phyloP scores from a whole-genome alignment of 192 early-diverging fungal genomes.

The Thamnidium elegans region DNA sequence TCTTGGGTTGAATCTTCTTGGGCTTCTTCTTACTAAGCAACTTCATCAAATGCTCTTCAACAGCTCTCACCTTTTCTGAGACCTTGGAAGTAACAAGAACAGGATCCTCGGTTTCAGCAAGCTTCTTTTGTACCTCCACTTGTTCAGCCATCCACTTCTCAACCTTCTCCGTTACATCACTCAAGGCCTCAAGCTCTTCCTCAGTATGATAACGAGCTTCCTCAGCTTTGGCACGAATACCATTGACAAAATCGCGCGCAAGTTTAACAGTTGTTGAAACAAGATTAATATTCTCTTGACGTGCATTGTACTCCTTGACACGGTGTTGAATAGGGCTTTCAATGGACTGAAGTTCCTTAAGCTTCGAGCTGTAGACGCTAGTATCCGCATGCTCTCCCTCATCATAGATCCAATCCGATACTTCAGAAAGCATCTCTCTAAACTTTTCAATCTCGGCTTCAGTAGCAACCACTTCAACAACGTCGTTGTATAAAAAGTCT shows the following conservation, averaged over 20 bases:
- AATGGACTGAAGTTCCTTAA: constrained; percentile 43
- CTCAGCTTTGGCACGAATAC: constrained; percentile 45
- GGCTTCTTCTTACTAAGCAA: constrained; percentile 60
- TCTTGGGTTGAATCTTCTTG: constrained; percentile 29
- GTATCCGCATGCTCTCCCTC: constrained; percentile 75
- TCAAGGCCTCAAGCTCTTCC: constrained; percentile 52
- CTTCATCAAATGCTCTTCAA: constrained; percentile 53
- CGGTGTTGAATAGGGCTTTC: constrained; percentile 49
- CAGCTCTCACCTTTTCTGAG: constrained; percentile 41
- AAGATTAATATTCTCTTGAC: constrained; percentile 43
- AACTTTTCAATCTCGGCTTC: constrained; percentile 69
- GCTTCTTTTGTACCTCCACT: constrained; percentile 55
- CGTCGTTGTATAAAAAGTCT: constrained; percentile 79
- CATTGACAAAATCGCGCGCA: constrained; percentile 40
- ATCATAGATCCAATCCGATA: constrained; percentile 86
- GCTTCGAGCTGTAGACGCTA: constrained; percentile 49
- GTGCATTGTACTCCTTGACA: constrained; percentile 42
- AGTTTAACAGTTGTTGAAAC: constrained; percentile 34
- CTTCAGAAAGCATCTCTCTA: constrained; percentile 48
- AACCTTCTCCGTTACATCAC: constrained; percentile 49
- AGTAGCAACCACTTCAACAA: constrained; percentile 62
- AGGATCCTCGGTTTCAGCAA: constrained; percentile 60
- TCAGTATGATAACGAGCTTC: constrained; percentile 54
- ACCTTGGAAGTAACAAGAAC: constrained; percentile 59
- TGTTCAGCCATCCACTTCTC: constrained; percentile 67